Conservation (phyloP, 2,329 filamentous ascomycete genomes). For the Fusarium sp. region DNA sequence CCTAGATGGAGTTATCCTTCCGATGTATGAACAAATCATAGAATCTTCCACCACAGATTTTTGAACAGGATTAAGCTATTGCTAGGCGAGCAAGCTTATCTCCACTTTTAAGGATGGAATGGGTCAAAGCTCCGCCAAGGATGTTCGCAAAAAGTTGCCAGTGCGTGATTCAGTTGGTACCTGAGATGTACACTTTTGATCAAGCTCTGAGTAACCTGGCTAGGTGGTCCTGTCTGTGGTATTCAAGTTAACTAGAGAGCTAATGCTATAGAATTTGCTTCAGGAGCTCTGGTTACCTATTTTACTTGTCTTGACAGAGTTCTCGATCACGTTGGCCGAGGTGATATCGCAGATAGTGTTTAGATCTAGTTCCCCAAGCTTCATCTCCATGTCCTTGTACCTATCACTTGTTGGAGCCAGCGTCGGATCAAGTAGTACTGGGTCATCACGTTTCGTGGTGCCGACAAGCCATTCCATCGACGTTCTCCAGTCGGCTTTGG, state of each 20-base stretch:
- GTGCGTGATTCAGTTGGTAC: neutral
- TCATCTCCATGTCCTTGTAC: conserved; percentile 1
- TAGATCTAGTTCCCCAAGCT: neutral
- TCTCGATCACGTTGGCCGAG: neutral
- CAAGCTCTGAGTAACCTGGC: neutral
- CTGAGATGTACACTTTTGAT: neutral
- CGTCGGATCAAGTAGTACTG: neutral
- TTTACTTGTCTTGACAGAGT: neutral
- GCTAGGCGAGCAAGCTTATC: neutral
- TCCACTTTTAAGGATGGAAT: neutral
- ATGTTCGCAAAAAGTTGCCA: neutral
- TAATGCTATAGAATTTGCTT: too few relatives aligned
- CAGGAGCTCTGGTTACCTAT: neutral
- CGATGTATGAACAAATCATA: neutral
- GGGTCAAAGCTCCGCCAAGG: neutral
- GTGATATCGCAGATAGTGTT: neutral
- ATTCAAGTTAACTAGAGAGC: neutral
- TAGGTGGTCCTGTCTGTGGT: neutral
- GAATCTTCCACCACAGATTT: neutral
- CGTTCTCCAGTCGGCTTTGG: conserved; percentile 1
- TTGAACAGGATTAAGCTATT: neutral
- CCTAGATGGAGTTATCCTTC: neutral
- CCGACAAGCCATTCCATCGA: neutral
- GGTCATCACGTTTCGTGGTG: neutral
- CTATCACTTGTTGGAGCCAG: neutral